Base-by-base conservation (phyloP, 768 basidiomycete genomes). In the Termitomyces heimii region DNA sequence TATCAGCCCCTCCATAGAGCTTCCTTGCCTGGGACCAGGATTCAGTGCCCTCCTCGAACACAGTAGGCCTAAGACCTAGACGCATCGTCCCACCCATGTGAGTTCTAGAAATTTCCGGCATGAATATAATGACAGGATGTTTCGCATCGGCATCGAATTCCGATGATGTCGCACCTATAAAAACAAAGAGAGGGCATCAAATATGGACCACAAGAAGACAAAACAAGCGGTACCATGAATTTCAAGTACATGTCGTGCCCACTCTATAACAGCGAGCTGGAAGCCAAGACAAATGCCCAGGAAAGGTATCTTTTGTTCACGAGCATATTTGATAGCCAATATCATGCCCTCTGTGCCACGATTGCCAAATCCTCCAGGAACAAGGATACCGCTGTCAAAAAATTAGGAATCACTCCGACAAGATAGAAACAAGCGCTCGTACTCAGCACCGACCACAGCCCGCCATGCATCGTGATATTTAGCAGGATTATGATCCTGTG, bases 21-120 rank as follows among this genome's bases (percentile, higher is more conserved):
- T 82, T 82, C 32, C 94, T 80, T 24, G 81, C 74, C 59, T 82
- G 83, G 47, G 86, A 88, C 87, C 88, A 92, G 18, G 69, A 65
- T 65, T 88, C 87, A 1, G 84, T 86, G 13, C 75, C 79, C 9
- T 77, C 70, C 56, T 88, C 83, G 70, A 98, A 98, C 47, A 98
- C 82, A 2, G 96, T 99, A 4, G 96, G 94, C n/a, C 96, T 85
- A 42, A 98, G 79, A 24, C 97, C 97, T n/a, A 98, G 82, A 13
- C 97, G 88, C 97, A 99, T 99, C n/a, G 96, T 99, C 22, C 97
- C 97, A 52, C 97, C 97, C 84, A 98, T 93, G 62, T 98, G 94
- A 13, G 95, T 98, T 68, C 88, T 89, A 12, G 94, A 97, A 64
- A 99, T 92, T 70, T 99, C 97, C 18, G 97, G 97, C 97, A 99